Evolutionary conservation across 345 rosid species (phyloP).

Genomic region (Eutrema yunnanense): DNA sequence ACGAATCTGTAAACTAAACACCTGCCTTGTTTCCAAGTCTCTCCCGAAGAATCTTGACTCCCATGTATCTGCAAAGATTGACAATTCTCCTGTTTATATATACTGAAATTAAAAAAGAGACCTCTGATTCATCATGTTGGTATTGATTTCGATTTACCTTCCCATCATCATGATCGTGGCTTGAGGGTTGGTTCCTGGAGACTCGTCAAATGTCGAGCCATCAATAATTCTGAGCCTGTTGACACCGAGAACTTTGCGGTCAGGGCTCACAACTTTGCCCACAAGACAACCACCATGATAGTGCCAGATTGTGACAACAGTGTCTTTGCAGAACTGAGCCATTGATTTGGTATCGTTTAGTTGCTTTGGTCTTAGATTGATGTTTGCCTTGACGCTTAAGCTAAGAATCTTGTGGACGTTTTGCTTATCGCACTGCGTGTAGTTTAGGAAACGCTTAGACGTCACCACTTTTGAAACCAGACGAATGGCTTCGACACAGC

Average conservation of each 20-base stretch:
- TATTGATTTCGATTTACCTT: conserved; percentile 47
- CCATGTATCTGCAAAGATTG: conserved; percentile 70
- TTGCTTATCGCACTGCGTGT: conserved; percentile 44
- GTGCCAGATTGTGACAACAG: conserved; percentile 96
- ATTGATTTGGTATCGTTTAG: conserved; percentile 74
- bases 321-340: conserved; percentile 93
- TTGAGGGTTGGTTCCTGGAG: conserved; percentile 99
- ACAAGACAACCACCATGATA: conserved; percentile 94
- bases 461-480: conserved; percentile 53
- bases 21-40: conserved; percentile 60
- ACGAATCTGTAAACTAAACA: conserved; percentile 25
- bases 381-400: conserved; percentile 61
- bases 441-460: conserved; percentile 57
- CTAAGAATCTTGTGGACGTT: conserved; percentile 61
- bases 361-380: conserved; percentile 72
- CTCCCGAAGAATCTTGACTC: conserved; percentile 68
- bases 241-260: conserved; percentile 60
- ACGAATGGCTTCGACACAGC: conserved; percentile 74
- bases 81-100: conserved; percentile 2
- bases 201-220: conserved; percentile 66
- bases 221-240: conserved; percentile 70
- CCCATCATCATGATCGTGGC: conserved; percentile 98
- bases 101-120: background rate
- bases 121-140: background rate
- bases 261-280: conserved; percentile 61